phyloP scores from a whole-genome alignment of 2,329 filamentous ascomycete genomes.

The Ascocoryne sarcoides region DNA sequence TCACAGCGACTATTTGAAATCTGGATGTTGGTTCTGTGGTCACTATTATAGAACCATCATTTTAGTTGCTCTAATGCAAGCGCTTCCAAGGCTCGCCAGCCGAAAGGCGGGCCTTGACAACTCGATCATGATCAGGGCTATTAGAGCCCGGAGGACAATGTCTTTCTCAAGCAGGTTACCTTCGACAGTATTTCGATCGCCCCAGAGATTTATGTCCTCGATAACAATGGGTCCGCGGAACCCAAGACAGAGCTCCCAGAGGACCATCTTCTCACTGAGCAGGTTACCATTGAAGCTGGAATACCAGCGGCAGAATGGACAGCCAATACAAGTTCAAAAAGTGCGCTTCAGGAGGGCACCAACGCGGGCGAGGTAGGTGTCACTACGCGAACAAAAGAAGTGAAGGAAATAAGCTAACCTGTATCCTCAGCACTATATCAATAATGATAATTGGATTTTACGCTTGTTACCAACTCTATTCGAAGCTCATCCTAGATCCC shows the following conservation, averaged over 20 bases:
- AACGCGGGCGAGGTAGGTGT: conserved; percentile 12
- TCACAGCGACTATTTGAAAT: no score
- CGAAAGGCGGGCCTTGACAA: conserved; percentile 22
- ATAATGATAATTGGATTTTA: conserved; percentile 8
- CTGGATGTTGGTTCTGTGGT: no score
- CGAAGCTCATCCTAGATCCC: conserved; percentile 38
- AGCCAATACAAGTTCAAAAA: conserved; percentile 16
- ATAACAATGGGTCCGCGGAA: not conserved
- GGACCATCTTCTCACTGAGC: conserved; percentile 16
- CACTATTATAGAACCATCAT: not conserved
- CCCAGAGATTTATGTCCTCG: not conserved
- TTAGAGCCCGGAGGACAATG: conserved; percentile 11
- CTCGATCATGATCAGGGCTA: conserved; percentile 21
- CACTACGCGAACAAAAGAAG: not conserved
- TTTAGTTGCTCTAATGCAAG: not conserved
- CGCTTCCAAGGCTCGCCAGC: conserved; percentile 17
- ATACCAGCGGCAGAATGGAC: conserved; percentile 14
- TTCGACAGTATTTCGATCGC: not conserved
- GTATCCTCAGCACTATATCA: not conserved
- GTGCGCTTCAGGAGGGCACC: conserved; percentile 20
- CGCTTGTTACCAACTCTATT: conserved; percentile 36
- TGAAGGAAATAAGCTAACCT: not conserved
- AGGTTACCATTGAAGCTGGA: conserved; percentile 21
- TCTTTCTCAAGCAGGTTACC: not conserved
- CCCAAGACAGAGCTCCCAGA: not conserved